Conservation (phyloP, 805 yeast genomes). For the Yarrowia sp. region DNA sequence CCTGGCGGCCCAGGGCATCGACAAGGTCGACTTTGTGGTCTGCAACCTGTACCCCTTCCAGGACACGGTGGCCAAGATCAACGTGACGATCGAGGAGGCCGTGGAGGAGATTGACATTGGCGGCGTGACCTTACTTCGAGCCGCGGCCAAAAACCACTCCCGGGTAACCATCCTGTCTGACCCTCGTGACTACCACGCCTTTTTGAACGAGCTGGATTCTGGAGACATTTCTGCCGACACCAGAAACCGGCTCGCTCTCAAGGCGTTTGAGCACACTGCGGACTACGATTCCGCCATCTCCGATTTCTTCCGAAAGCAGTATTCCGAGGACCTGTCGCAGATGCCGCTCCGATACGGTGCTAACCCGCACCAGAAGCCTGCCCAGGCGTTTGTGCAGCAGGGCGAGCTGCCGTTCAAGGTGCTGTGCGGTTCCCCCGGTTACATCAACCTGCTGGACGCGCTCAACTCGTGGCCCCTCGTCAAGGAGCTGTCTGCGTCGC, state of each 20-base stretch:
- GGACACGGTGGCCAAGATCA: conserved; percentile 93
- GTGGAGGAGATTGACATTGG: conserved; percentile 99
- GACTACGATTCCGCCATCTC: conserved; percentile 95
- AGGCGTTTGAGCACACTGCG: conserved; percentile 98
- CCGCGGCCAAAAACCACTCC: conserved; percentile 98
- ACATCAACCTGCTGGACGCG: conserved; percentile 95
- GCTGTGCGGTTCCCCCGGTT: conserved; percentile 94
- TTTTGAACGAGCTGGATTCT: conserved; percentile 76
- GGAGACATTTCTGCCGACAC: conserved; percentile 77
- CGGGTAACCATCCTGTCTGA: conserved; percentile 95
- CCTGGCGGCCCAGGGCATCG: conserved; percentile 85
- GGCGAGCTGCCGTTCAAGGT: conserved; percentile 95
- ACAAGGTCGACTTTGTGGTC: conserved; percentile 94
- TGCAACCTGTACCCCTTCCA: conserved; percentile 98
- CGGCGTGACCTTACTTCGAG: conserved; percentile 95
- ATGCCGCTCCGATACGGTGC: conserved; percentile 97
- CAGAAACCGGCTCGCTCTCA: conserved; percentile 85
- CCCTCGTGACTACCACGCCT: conserved; percentile 89
- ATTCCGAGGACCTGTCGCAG: conserved; percentile 87
- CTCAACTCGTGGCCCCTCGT: conserved; percentile 99
- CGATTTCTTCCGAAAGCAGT: conserved; percentile 96
- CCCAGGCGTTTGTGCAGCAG: conserved; percentile 89
- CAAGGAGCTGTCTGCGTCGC: conserved; percentile 91
- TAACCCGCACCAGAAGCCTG: conserved; percentile 99
- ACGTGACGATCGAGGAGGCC: conserved; percentile 95